Evolutionary conservation across 2,329 filamentous ascomycete species (phyloP), one percentile per base, ranked within the genome.

Genomic region (Colletotrichum melonis): DNA sequence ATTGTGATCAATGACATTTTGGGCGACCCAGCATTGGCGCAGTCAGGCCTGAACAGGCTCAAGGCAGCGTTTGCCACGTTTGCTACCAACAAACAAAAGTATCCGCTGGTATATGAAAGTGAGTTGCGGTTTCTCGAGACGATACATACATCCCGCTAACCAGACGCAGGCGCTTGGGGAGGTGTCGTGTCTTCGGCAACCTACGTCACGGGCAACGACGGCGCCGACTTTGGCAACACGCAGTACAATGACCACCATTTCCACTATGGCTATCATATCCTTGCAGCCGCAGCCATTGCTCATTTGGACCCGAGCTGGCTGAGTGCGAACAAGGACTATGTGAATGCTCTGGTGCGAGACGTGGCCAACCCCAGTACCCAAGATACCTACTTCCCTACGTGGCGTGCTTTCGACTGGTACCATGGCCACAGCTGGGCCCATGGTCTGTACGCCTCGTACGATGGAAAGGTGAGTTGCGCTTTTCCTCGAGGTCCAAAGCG

Each of bases 361-460:
- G 83, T 89, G 62, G 92, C 95, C 58, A 98, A 98, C 82, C 92
- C 95, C 0, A 92, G 90, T 76, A 79, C 86, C 3, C 81, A 88
- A 22, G 95, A 98, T 80, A 86, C 88, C 32, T 91, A 91, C 77
- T 98, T 97, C 82, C 95, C 96, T 0, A 92, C 94, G 76, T 95
- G 89, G 74, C 90, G 97, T 62, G 90, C 87, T 69, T 98, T 98
- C 79, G 97, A 98, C 83, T 98, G 95, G 94, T 98, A 92, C 81
- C 92, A 97, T 79, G 97, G 96, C 2, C 97, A 98, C 86, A 95
- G 93, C 72, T 98, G 96, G 95, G 96, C 96, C 2, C 95, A 94
- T 68, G 94, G 94, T 1, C 83, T 96, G 5, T 94, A 91, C 78
- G 89, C 93, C 74, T 87, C 89, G 49, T 86, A 85, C 68, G 93